phyloP scores from a whole-genome alignment of 441 rosid genomes.

The Croton laevigatus region DNA sequence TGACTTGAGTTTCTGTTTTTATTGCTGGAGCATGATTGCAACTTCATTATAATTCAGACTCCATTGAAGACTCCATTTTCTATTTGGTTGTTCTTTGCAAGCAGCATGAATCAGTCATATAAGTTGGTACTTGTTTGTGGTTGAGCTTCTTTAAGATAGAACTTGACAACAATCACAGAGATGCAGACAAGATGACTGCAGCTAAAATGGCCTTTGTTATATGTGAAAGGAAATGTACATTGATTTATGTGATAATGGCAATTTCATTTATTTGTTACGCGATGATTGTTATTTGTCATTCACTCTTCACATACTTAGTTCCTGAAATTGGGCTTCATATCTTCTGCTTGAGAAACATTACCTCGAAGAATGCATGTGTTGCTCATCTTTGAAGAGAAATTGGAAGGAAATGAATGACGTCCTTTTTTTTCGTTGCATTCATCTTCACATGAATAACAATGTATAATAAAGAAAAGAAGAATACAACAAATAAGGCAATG shows the following conservation, averaged over 20 bases:
- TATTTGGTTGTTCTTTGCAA: background rate
- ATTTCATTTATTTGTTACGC: background rate
- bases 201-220: too few relatives aligned
- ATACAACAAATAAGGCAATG: background rate
- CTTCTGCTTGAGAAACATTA: background rate
- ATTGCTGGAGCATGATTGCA: background rate
- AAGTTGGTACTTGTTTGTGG: too few relatives aligned
- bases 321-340: too few relatives aligned
- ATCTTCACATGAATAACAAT: background rate
- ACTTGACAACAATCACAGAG: too few relatives aligned
- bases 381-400: background rate
- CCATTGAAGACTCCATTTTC: background rate
- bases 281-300: background rate
- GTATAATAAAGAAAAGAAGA: background rate
- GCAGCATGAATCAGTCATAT: too few relatives aligned
- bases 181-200: too few relatives aligned
- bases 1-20: background rate
- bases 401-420: conserved; percentile 6
- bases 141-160: too few relatives aligned
- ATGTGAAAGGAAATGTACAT: background rate
- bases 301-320: background rate
- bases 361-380: background rate
- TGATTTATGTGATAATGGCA: background rate
- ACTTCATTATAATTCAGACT: background rate
- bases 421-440: background rate